Percentiles rank a stretch among this genome's conserved stretches.
Conservation (phyloP, 768 basidiomycete species). For the Baorangia bicolor region DNA sequence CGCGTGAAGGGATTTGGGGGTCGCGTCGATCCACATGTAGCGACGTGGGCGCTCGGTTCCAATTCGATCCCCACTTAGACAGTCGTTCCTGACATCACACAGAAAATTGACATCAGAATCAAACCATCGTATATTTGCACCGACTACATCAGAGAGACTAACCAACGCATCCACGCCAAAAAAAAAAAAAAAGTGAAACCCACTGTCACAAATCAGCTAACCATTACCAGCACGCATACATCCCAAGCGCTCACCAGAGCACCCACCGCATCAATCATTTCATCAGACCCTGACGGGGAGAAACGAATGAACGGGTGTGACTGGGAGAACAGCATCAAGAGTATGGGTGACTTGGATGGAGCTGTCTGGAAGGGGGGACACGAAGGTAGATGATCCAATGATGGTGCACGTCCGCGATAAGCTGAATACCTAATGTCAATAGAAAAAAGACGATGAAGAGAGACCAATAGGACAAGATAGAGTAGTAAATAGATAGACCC, state of each 20-base stretch:
- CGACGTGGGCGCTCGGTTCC: background rate
- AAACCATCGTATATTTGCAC: slow-evolving; percentile 8
- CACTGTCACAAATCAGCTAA: background rate
- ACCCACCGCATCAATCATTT: slow-evolving; percentile 32
- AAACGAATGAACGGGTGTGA: slow-evolving; percentile 32
- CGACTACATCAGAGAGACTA: slow-evolving; percentile 13
- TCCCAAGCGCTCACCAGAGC: slow-evolving; percentile 47
- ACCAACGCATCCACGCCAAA: slow-evolving; percentile 5
- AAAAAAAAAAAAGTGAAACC: background rate
- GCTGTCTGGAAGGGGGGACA: slow-evolving; percentile 1
- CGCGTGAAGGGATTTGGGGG: no score
- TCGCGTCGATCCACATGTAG: no score
- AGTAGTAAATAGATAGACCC: slow-evolving; percentile 27
- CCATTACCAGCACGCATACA: slow-evolving; percentile 8
- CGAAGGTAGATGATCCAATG: background rate
- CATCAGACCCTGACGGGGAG: slow-evolving; percentile 50
- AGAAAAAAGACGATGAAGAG: slow-evolving; percentile 8
- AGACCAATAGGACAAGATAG: slow-evolving; percentile 28
- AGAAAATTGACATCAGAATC: slow-evolving; percentile 9
- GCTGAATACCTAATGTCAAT: background rate
- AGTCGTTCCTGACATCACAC: background rate
- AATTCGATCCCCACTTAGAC: no score
- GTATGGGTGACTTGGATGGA: slow-evolving; percentile 10
- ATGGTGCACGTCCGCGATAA: background rate
- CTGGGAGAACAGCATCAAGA: slow-evolving; percentile 26